These are phyloP conservation scores for Deakozyma indianensis DNA, from an alignment of 805 yeast species.

Conservation along the genomic window DNA sequence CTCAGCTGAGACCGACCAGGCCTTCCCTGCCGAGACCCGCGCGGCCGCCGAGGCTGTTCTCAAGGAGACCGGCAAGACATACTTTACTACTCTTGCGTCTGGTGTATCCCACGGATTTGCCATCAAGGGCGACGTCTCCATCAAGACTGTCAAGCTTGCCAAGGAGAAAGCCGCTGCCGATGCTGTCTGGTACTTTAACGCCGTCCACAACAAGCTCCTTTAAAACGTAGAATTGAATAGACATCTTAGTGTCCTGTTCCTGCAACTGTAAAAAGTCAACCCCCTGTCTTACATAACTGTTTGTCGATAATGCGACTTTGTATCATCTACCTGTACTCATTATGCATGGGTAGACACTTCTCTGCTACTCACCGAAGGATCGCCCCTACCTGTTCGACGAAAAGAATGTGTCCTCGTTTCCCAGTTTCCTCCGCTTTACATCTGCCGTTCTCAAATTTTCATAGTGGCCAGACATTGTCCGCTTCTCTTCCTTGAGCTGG, in stretches of 20 bases:
- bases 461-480: not conserved
- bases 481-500: not conserved
- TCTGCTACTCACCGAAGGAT: no score
- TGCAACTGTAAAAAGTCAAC: no score
- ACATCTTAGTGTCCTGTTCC: no score
- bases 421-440: no score
- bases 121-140: constrained; percentile 14
- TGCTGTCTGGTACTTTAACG: constrained; percentile 1
- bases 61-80: constrained; percentile 32
- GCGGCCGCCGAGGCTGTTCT: constrained; percentile 37
- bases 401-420: no score
- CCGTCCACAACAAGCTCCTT: not conserved
- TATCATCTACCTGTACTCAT: no score
- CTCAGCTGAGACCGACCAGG: constrained; percentile 41
- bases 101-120: constrained; percentile 59
- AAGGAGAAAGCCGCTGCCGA: not conserved
- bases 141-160: not conserved
- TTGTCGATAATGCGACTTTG: no score
- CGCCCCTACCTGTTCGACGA: no score
- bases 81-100: constrained; percentile 42
- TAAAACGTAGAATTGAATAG: no score
- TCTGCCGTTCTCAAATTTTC: no score
- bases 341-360: no score
- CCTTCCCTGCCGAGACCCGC: constrained; percentile 46
- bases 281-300: no score